These are phyloP conservation scores for Colletotrichum simmondsii DNA, from an alignment of 2,329 filamentous ascomycete species.

Conservation along the genomic window DNA sequence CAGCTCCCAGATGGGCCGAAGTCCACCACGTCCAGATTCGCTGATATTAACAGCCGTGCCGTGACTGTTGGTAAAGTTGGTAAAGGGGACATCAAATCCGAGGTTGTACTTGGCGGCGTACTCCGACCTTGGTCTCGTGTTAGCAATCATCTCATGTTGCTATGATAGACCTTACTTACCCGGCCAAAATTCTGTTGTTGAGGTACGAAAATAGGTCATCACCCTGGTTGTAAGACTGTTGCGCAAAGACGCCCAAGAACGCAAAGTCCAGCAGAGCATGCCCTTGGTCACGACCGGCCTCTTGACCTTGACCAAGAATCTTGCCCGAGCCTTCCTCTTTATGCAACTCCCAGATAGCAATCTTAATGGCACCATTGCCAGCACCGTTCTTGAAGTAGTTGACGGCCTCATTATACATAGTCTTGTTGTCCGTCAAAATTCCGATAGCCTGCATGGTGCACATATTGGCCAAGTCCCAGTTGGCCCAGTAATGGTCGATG, in stretches of 20 bases:
- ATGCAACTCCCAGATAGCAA: conserved; percentile 44
- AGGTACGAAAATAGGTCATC: conserved; percentile 49
- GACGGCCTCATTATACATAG: conserved; percentile 50
- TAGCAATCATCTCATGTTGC: conserved; percentile 13
- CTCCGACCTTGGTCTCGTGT: conserved; percentile 42
- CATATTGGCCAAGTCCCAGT: conserved; percentile 58
- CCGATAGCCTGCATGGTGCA: conserved; percentile 53
- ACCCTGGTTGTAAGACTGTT: conserved; percentile 55
- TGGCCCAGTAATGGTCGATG: conserved; percentile 51
- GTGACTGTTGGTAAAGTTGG: conserved; percentile 49
- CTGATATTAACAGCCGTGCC: conserved; percentile 48
- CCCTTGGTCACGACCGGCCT: conserved; percentile 57
- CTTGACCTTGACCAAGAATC: conserved; percentile 50
- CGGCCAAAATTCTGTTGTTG: conserved; percentile 48
- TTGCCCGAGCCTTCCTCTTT: conserved; percentile 42
- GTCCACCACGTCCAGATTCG: conserved; percentile 41
- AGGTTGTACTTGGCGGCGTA: conserved; percentile 55
- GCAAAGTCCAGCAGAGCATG: conserved; percentile 53
- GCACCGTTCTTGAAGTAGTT: conserved; percentile 52
- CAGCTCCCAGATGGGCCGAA: conserved; percentile 51
- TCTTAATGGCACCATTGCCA: conserved; percentile 49
- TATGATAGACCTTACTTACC: conserved; percentile 38
- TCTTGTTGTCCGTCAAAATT: conserved; percentile 53
- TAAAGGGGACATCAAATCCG: conserved; percentile 54
- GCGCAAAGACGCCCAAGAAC: conserved; percentile 51